Evolutionary conservation across 352 stramenopile species (phyloP).

Genomic region (Phytophthora gonapodyides): DNA sequence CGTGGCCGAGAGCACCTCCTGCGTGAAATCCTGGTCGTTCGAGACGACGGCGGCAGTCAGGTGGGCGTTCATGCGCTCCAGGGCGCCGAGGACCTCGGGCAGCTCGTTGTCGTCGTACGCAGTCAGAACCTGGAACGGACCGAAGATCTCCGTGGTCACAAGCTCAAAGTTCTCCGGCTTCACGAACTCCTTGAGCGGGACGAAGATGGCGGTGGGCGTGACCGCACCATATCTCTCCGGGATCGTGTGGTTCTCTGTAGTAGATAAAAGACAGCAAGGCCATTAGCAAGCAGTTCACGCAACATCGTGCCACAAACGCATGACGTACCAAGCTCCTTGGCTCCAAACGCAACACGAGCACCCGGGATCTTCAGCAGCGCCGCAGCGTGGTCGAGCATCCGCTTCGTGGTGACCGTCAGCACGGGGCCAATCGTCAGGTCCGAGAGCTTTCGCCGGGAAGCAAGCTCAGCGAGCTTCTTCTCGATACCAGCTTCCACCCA

Average conservation of each 20-base stretch:
- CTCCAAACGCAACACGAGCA: slow-evolving; percentile 95
- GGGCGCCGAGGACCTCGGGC: slow-evolving; percentile 89
- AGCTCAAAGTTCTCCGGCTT: slow-evolving; percentile 95
- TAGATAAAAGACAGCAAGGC: slow-evolving; percentile 2
- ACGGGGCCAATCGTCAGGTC: slow-evolving; percentile 98
- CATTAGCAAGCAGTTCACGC: slow-evolving; percentile 12
- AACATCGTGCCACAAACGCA: background rate
- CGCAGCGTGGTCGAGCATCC: slow-evolving; percentile 94
- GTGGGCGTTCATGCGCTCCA: slow-evolving; percentile 97
- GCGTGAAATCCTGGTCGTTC: slow-evolving; percentile 95
- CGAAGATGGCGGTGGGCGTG: slow-evolving; percentile 97
- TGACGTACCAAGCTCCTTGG: slow-evolving; percentile 81
- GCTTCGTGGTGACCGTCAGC: slow-evolving; percentile 96
- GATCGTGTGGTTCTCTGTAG: slow-evolving; percentile 92
- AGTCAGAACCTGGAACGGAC: slow-evolving; percentile 98
- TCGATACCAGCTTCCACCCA: slow-evolving; percentile 93
- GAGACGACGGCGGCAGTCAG: slow-evolving; percentile 98
- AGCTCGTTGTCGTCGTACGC: slow-evolving; percentile 94
- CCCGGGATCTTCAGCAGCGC: slow-evolving; percentile 93
- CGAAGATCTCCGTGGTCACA: slow-evolving; percentile 98
- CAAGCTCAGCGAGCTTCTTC: slow-evolving; percentile 92
- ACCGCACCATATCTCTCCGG: slow-evolving; percentile 96
- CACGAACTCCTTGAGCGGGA: slow-evolving; percentile 96
- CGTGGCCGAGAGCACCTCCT: slow-evolving; percentile 95
- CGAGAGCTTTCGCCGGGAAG: slow-evolving; percentile 88